These are phyloP conservation scores for Yueomyces sinensis DNA, from an alignment of 805 yeast genomes.

Conservation along the genomic window DNA sequence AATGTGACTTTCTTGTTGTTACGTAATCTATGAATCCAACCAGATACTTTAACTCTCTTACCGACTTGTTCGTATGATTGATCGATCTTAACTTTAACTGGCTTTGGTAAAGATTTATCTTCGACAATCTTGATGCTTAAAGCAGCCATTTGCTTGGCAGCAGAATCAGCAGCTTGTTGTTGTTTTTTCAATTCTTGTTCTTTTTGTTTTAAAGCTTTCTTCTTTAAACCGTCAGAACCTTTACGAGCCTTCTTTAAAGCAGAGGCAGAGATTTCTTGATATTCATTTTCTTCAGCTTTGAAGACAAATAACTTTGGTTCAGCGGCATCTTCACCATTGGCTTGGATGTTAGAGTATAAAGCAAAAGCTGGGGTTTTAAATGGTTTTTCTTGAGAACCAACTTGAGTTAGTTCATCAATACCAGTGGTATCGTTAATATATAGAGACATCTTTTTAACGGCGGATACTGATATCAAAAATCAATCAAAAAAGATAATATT, in stretches of 20 bases:
- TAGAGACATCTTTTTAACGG: constrained; percentile 21
- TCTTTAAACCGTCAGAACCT: constrained; percentile 84
- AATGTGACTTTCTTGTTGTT: constrained; percentile 85
- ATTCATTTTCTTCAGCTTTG: constrained; percentile 32
- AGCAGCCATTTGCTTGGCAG: constrained; percentile 64
- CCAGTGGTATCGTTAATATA: constrained; percentile 72
- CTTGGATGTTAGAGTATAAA: constrained; percentile 27
- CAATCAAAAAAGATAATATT: too few species aligned
- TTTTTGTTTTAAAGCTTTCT: constrained; percentile 43
- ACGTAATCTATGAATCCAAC: constrained; percentile 96
- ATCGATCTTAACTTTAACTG: constrained; percentile 54
- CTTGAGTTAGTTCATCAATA: constrained; percentile 40
- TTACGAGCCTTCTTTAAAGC: constrained; percentile 94
- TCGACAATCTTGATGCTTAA: constrained; percentile 60
- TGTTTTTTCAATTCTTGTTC: constrained; percentile 38
- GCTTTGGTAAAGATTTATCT: constrained; percentile 60
- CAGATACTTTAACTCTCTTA: constrained; percentile 63
- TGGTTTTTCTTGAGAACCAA: constrained; percentile 60
- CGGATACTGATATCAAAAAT: too few species aligned
- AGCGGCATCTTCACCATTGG: constrained; percentile 25
- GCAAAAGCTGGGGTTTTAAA: constrained; percentile 81
- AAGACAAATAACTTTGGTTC: constrained; percentile 40
- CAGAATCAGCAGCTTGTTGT: constrained; percentile 54
- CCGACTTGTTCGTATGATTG: constrained; percentile 43
- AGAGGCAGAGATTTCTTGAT: constrained; percentile 70